Base-by-base conservation (phyloP, 1,139 yeast species). In the Saccharomyces hybrid region DNA sequence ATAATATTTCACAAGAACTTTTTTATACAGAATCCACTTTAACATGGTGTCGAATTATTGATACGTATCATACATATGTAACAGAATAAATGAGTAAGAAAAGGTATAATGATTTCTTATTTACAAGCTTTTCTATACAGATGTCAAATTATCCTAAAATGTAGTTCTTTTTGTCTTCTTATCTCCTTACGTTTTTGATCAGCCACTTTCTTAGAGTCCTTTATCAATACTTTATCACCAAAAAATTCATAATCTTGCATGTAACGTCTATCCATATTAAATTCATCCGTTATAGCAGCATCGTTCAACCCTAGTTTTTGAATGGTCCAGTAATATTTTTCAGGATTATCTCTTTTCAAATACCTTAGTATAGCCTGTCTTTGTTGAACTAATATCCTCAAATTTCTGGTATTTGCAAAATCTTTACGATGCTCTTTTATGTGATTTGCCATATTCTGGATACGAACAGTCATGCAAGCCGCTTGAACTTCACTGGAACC, bases 401-500 rank as follows among this genome's bases (percentile, higher is more conserved):
- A 82, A 44, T 75, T 72, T 67, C 93, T 84, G 55, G 84, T 82
- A 61, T 85, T 84, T 49, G 77, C 76, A 64, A 80, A 77, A 72
- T 93, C 98, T 68, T 89, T 87, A 63, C 83, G 85, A 68, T 84
- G 78, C 54, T 79, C 77, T 67, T 83, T 83, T 56, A 88, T 78
- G 67, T 91, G 97, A 49, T 81, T 79, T 76, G 88, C 88, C 56
- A 88, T 77, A 62, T 81, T 84, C 61, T 86, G 89, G 61, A 93
- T 88, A 65, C 82, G 82, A 54, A 88, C 84, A 0, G 98, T 89
- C 73, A 85, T 74, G 31, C 88, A 80, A 1, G 97, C 98, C 1
- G 98, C 97, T 71, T 91, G 97, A 29, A 90, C 97, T 73, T 91
- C 98, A 51, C 96, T 83, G 0, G 96, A 88, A 0, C 96, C 97